Evolutionary conservation across 1,284 basidiomycete genomes (phyloP), one percentile per base, ranked within the genome.

Genomic region (Sporisorium reilianum): DNA sequence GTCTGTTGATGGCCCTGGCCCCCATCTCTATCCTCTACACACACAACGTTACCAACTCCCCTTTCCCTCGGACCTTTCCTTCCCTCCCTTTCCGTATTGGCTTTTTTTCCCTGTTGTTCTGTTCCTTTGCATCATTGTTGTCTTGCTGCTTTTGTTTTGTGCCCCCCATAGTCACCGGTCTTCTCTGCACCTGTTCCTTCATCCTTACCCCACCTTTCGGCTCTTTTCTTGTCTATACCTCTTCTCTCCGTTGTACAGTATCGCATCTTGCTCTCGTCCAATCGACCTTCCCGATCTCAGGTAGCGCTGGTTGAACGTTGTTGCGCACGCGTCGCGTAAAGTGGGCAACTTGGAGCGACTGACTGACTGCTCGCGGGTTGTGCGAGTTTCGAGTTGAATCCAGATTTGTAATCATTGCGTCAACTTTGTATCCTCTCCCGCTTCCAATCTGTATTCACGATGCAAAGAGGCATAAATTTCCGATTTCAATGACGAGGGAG

Each of bases 1-100:
- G 48, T 76, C 2, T 67, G 68, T 57, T 76, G 45, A 62, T 42
- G n/a, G 7, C 30, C 1, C 3, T n/a, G 14, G 6, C 4, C 18
- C 45, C 26, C 12, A n/a, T 9, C 7, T 20, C 30, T 16, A 26
- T 8, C 44, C 26, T 26, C 22, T 44, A 12, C 22, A 18, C 14
- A 5, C 36, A 5, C 9, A 30, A 9, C 28, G 5, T 30, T 9
- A 30, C 28, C n/a, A n/a, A n/a, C n/a, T n/a, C n/a, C 25, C n/a
- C 25, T 8, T 18, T 23, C 23, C 4, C 20, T 28, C 11, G 28
- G 36, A 41, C 32, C 22, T 48, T 42, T 48, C 11, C 5, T 22
- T 49, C n/a, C 28, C 23, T 18, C 36, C 10, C 46, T 58, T 42
- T 53, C 44, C 55, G 3, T 20, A 26, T 34, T 22, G 23, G 42